Conservation (phyloP, 2,329 filamentous ascomycete genomes). For the Anthostomella pinea region DNA sequence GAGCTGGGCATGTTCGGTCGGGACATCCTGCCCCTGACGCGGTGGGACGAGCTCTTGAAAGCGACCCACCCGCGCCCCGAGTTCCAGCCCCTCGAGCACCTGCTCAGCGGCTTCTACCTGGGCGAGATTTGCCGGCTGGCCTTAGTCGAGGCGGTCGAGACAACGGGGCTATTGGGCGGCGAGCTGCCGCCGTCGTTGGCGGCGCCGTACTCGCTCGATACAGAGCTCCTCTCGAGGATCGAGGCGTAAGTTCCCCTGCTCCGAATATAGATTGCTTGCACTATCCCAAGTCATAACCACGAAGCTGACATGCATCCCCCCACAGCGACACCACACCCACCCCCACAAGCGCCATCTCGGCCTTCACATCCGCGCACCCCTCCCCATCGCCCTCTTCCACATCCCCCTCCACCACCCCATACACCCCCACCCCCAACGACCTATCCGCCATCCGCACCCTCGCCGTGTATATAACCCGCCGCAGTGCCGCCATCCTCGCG, state of each 20-base stretch:
- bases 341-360: conserved; percentile 42
- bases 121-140: conserved; percentile 61
- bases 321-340: conserved; percentile 43
- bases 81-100: conserved; percentile 40
- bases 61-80: conserved; percentile 44
- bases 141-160: conserved; percentile 56
- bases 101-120: conserved; percentile 64
- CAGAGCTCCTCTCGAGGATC: conserved; percentile 57
- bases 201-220: conserved; percentile 56
- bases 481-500: conserved; percentile 59
- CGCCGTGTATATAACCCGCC: conserved; percentile 52
- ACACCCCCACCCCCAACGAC: conserved; percentile 39
- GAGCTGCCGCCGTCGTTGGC: conserved; percentile 52
- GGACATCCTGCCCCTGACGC: conserved; percentile 56
- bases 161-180: conserved; percentile 54
- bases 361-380: conserved; percentile 52
- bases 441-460: conserved; percentile 51
- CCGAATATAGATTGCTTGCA: too few relatives aligned
- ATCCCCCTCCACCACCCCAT: background rate
- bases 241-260: conserved; percentile 46
- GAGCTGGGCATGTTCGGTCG: conserved; percentile 66
- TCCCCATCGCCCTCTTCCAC: conserved; percentile 28
- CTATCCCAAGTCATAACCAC: too few relatives aligned
- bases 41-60: conserved; percentile 57
- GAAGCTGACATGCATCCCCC: conserved; percentile 12